Base-by-base conservation (phyloP, 169 alveolate genomes). In the Plasmodium vivax region DNA sequence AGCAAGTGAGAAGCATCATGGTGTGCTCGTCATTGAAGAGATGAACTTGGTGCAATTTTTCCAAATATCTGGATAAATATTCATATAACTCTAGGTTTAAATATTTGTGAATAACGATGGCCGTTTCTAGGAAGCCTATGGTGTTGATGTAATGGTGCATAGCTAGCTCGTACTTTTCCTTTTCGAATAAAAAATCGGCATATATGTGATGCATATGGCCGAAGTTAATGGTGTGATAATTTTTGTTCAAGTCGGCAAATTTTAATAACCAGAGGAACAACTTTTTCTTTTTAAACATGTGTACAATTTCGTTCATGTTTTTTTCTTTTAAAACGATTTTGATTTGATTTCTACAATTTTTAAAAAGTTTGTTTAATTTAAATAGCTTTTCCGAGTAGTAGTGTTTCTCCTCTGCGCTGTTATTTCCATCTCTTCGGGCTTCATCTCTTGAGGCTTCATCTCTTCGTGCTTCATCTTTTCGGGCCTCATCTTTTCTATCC, bases 161-260 rank as follows among this genome's bases (percentile, higher is more conserved):
- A 45, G 93, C 85, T 43, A 36, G 32, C 68, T 87, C 93, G 32
- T 87, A 77, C 32, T 75, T 82, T 19, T 87, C 93, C 72, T 87
- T 87, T 87, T 87, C 93, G 45, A 87, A 87, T 77, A 87, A 87
- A 77, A 87, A 87, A 77, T 87, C 93, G 14, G 93, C 93, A 87
- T 87, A 87, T 75, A 87, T 75, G 27, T 71, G 79, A 58, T 87
- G 85, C 23, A 87, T 71, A 75, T 54, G 81, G 30, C 72, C 34
- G n/a, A 87, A 54, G 71, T 87, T 77, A 75, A 75, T 43, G 14
- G 19, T 19, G 68, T 87, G 87, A 77, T 87, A 77, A 56, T 87
- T 87, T 56, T 87, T 38, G 47, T 87, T 87, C 68, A 87, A 77
- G 38, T 87, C 51, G 0, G 93, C 36, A 71, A 77, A 87, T 47